Evolutionary conservation across 2,329 filamentous ascomycete species (phyloP), one percentile per base, ranked within the genome.

Genomic region (Xylogone sp.): DNA sequence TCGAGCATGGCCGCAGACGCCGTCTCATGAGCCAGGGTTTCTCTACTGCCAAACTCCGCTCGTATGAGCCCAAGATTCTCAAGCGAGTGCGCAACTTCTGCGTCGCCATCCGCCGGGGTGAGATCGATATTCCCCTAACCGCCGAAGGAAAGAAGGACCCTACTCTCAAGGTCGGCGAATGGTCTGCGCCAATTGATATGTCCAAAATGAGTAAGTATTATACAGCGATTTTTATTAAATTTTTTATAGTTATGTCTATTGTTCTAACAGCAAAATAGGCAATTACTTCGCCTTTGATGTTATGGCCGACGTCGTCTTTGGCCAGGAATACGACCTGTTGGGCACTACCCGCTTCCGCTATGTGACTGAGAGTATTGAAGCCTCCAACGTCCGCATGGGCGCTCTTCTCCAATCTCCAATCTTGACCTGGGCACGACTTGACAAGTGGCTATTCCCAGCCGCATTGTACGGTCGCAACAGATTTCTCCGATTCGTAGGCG

Each of bases 1-100:
- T 75, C 1, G 69, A 82, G 44, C 85, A 88, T 62, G 84, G 83
- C 5, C 24, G 24, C 5, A 5, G 88, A 74, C 75, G 85, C 39
- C 77, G 47, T 18, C 19, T 53, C n/a, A 44, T 53, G 6, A 42
- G 31, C 21, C 56, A 62, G n/a, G 62, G 56, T 0, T 59, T 65
- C 34, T 64, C 61, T 1, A 55, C 59, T 10, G 49, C 42, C 5
- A 56, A 49, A 34, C n/a, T 46, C 24, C 24, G 24, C 5, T 10
- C 5, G 10, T 27, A 27, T 27, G 6, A 27, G 10, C 6, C 6
- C 10, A 10, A 5, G 10, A 27, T 27, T 10, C 5, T 27, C 6
- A 27, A 5, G 5, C 24, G 10, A 6, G 24, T 27, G 5, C 5
- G 5, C 6, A 27, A 27, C 6, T 27, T 27, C 10, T 27, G 24